Base-by-base conservation (phyloP, 371 early-diverging fungal species). In the Funneliformis caledonium region DNA sequence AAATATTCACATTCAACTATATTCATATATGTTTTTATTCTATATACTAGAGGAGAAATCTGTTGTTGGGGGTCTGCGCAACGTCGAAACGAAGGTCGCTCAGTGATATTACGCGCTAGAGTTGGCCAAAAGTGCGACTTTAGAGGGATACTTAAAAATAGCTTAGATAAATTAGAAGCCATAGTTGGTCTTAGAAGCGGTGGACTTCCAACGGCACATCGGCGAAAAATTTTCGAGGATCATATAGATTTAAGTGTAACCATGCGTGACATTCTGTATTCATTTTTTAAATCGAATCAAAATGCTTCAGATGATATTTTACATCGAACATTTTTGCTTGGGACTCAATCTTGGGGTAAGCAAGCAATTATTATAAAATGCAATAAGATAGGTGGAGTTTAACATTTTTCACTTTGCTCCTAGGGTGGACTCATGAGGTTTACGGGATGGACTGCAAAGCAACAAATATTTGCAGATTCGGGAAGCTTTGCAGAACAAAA, bases 161-260 rank as follows among this genome's bases (percentile, higher is more conserved):
- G 67, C 69, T 14, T 79, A 26, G 72, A 79, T 59, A 79, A 79
- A 12, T 42, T 79, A 22, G 70, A 79, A 68, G 76, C 76, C 26
- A 76, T 76, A 11, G 60, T 74, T 52, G 79, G 79, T 19, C 79
- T 78, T 19, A 64, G 76, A 64, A 37, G 42, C 26, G 77, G 77
- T 16, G 80, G 80, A 76, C 80, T 79, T 50, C 80, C 80, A 0
- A 43, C 43, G 45, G 72, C 80, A 79, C 80, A 79, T 79, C 80
- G 52, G 42, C 78, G n/a, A 42, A 79, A 73, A 73, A 42, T 74
- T 52, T 72, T 47, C 31, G 72, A 79, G n/a, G 74, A 74, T 50
- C 45, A 56, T 70, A 19, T 78, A 31, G 67, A 68, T 69, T 43
- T 65, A 33, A 42, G 47, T 45, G 74, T 79, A 52, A 42, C 72